Conservation (phyloP, 2,329 filamentous ascomycete genomes). For the Ceratocystis colombiana region DNA sequence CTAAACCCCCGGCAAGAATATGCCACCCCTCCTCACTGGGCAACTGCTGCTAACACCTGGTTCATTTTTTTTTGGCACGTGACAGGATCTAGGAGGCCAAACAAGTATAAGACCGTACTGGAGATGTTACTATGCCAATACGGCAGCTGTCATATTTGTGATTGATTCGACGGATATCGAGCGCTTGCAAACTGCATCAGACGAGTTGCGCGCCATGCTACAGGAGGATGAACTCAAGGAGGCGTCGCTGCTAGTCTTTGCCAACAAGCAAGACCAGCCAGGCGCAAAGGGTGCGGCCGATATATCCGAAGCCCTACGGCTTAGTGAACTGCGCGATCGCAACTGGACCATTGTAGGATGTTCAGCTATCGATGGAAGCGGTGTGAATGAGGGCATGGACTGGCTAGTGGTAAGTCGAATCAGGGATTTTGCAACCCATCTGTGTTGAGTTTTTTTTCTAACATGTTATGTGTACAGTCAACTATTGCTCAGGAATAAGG, state of each 20-base stretch:
- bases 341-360: slow-evolving; percentile 99
- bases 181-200: slow-evolving; percentile 78
- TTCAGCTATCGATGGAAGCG: slow-evolving; percentile 87
- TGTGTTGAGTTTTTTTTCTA: neutral
- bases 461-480: slow-evolving; percentile 8
- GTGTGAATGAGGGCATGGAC: slow-evolving; percentile 96
- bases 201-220: slow-evolving; percentile 88
- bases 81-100: slow-evolving; percentile 82
- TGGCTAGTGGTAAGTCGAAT: slow-evolving; percentile 70
- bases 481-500: slow-evolving; percentile 13
- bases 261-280: slow-evolving; percentile 98
- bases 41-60: slow-evolving; percentile 26
- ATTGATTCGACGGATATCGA: slow-evolving; percentile 98
- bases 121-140: slow-evolving; percentile 99
- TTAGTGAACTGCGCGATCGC: slow-evolving; percentile 85
- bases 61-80: slow-evolving; percentile 4
- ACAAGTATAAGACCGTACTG: slow-evolving; percentile 98
- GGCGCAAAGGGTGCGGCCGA: slow-evolving; percentile 93
- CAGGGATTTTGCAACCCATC: neutral
- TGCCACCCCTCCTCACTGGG: too few species aligned
- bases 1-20: too few species aligned
- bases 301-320: slow-evolving; percentile 82
- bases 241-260: slow-evolving; percentile 84
- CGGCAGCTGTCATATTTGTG: slow-evolving; percentile 95
- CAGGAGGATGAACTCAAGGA: slow-evolving; percentile 95